phyloP scores from a whole-genome alignment of 768 basidiomycete genomes.

The Holtermanniella nyarrowii region DNA sequence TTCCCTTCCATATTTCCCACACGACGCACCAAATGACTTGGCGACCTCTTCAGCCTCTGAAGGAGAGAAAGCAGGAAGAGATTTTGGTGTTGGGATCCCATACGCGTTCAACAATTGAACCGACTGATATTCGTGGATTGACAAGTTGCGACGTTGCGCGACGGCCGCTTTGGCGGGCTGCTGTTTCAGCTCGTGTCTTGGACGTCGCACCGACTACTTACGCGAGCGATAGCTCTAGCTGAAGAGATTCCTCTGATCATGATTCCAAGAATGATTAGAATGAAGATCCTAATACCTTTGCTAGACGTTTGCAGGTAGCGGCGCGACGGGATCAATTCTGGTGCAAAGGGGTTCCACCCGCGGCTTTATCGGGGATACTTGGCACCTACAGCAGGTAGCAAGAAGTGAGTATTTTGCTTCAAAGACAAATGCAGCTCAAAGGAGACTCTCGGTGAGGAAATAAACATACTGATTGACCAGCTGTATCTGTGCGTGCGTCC shows the following conservation, averaged over 20 bases:
- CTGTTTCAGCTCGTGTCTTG: neutral
- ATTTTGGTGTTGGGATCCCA: slow-evolving; percentile 88
- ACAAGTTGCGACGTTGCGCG: slow-evolving; percentile 74
- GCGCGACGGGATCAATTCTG: no score
- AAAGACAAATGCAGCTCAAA: no score
- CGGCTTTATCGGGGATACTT: no score
- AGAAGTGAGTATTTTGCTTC: no score
- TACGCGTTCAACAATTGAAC: slow-evolving; percentile 94
- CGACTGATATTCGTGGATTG: slow-evolving; percentile 97
- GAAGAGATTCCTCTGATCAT: neutral
- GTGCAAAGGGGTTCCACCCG: no score
- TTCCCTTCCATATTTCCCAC: neutral
- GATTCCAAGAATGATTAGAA: no score
- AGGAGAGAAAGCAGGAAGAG: slow-evolving; percentile 72
- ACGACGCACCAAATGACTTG: slow-evolving; percentile 64
- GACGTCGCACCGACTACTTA: neutral
- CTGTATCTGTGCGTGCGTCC: no score
- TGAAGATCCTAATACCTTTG: no score
- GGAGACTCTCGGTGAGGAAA: no score
- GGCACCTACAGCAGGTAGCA: no score
- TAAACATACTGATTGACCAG: no score
- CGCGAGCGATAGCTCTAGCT: neutral
- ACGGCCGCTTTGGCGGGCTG: slow-evolving; percentile 2
- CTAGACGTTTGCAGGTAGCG: no score
- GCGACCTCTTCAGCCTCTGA: slow-evolving; percentile 84